These are phyloP conservation scores for Dalbergia oliveri DNA, from an alignment of 306 rosid species.

Conservation along the genomic window DNA sequence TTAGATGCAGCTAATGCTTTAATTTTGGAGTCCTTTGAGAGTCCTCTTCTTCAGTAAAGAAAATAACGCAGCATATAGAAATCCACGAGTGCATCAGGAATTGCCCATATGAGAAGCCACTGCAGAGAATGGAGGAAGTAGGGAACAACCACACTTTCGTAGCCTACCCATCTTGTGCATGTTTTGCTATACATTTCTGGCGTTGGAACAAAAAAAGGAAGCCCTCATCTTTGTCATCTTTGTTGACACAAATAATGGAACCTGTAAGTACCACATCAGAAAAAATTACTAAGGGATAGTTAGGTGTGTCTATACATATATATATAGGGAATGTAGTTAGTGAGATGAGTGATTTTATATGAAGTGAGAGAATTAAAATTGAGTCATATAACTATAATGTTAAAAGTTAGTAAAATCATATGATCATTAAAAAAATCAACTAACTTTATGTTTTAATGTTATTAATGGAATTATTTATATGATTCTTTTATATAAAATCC, in stretches of 20 bases:
- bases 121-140: constrained; percentile 67
- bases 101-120: constrained; percentile 38
- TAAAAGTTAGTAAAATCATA: no score
- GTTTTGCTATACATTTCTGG: constrained; percentile 47
- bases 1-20: constrained; percentile 18
- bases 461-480: no score
- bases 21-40: constrained; percentile 29
- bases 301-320: no score
- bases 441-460: no score
- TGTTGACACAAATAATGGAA: constrained; percentile 78
- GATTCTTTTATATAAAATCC: no score
- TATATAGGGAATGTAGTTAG: no score
- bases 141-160: constrained; percentile 65
- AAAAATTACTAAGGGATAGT: no score
- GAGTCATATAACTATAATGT: no score
- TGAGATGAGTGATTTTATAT: no score
- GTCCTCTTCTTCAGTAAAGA: constrained; percentile 35
- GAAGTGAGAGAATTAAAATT: no score
- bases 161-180: constrained; percentile 52
- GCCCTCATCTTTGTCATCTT: constrained; percentile 60
- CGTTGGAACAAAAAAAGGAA: constrained; percentile 70
- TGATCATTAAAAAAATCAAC: no score
- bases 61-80: constrained; percentile 36
- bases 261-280: constrained; percentile 38
- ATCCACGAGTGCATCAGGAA: constrained; percentile 47